A percentile compares a stretch with the other conserved stretches of the same genome.
phyloP scores from a whole-genome alignment of 352 stramenopile species.

The Pythium rishiriense region DNA sequence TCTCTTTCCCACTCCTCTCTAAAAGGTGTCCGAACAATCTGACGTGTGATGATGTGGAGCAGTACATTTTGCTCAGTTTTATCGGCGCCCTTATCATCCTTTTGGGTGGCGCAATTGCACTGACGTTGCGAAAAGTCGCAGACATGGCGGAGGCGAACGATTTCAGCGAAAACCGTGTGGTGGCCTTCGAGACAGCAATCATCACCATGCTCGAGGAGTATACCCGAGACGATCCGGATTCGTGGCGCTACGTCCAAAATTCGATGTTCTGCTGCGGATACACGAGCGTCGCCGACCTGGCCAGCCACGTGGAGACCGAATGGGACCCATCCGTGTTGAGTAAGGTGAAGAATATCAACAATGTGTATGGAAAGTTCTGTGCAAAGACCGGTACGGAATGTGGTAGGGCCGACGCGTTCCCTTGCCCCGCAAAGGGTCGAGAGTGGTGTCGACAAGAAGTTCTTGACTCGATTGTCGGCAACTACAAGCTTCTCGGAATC shows the following conservation, averaged over 20 bases:
- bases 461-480: slow-evolving; percentile 41
- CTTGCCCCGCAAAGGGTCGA: slow-evolving; percentile 39
- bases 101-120: slow-evolving; percentile 44
- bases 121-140: slow-evolving; percentile 45
- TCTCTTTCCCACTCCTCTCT: too few species aligned
- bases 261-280: slow-evolving; percentile 64
- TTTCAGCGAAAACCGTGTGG: slow-evolving; percentile 37
- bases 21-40: neutral
- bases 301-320: slow-evolving; percentile 16
- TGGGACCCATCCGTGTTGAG: slow-evolving; percentile 42
- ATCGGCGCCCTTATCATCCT: slow-evolving; percentile 44
- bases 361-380: slow-evolving; percentile 43
- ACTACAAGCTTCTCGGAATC: slow-evolving; percentile 49
- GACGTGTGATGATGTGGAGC: neutral
- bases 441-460: slow-evolving; percentile 54
- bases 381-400: slow-evolving; percentile 30
- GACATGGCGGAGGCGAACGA: slow-evolving; percentile 33
- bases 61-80: slow-evolving; percentile 55
- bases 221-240: slow-evolving; percentile 22
- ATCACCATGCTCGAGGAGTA: slow-evolving; percentile 44
- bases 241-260: slow-evolving; percentile 51
- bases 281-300: slow-evolving; percentile 26
- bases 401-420: neutral
- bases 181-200: slow-evolving; percentile 46
- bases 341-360: slow-evolving; percentile 41